Evolutionary conservation across 768 basidiomycete genomes (phyloP), one percentile per base, ranked within the genome.

Genomic region (Aureoboletus auriporus): DNA sequence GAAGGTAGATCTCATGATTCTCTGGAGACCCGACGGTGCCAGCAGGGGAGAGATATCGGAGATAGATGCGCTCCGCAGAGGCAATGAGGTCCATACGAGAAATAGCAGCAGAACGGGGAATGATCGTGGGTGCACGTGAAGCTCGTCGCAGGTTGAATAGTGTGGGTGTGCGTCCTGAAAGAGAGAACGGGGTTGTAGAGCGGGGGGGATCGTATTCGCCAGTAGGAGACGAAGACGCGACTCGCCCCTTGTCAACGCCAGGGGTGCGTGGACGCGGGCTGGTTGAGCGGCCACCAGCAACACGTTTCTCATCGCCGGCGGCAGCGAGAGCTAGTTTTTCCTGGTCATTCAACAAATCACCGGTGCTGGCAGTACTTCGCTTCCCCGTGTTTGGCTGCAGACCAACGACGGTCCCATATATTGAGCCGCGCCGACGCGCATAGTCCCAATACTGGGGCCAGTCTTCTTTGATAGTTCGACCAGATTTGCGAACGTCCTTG

Each of bases 391-490:
- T 76, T 10, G 78, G 77, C 56, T 79, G 78, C 39, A 90, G 73
- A 2, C 89, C 89, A 9, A 95, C 86, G 23, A 95, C 84, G 0
- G 89, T 84, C 8, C 91, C 89, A 60, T 97, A 98, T 48, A 95
- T 93, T 5, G 92, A 93, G 5, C 95, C 96, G 42, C 95, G 74
- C 39, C 87, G 75, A 40, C 92, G 82, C 11, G 96, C 96, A 64
- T 93, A 91, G 54, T 93, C 87, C 83, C 91, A 94, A 61, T 95
- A 98, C 67, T 96, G 91, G 6, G 96, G 96, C 96, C 96, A 99
- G 66, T 97, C 96, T 14, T 97, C 89, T 64, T 87, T 88, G 66
- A 99, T 89, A 11, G 87, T 83, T 26, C 88, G 81, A 3, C 94
- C 93, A 0, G 93, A 93, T 71, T 94, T 93, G 62, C 90, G 86